Conservation (phyloP, 169 alveolate genomes). For the Eimeria praecox region DNA sequence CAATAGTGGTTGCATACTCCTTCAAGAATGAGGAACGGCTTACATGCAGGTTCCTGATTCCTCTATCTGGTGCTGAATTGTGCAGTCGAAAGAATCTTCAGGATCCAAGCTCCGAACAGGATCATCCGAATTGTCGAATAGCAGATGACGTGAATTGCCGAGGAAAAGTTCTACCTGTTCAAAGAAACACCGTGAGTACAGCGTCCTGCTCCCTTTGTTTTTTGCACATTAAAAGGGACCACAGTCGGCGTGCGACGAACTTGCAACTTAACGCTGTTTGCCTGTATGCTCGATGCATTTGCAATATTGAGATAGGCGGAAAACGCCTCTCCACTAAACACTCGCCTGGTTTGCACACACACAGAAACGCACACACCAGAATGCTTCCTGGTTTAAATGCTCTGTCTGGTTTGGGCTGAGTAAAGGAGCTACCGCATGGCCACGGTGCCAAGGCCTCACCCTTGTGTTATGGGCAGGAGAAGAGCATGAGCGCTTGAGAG, state of each 20-base stretch:
- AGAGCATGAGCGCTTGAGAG: conserved; percentile 74
- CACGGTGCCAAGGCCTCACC: conserved; percentile 35
- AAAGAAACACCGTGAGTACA: background rate
- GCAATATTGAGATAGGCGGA: conserved; percentile 78
- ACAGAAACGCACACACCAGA: background rate
- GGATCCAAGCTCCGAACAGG: conserved; percentile 70
- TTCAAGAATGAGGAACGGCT: background rate
- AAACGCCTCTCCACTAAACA: conserved; percentile 79
- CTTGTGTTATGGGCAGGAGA: conserved; percentile 76
- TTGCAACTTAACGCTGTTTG: conserved; percentile 72
- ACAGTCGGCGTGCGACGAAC: conserved; percentile 18
- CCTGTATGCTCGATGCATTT: conserved; percentile 68
- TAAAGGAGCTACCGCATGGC: background rate
- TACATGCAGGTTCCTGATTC: conserved; percentile 79
- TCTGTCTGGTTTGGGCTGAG: background rate
- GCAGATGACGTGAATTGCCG: conserved; percentile 53
- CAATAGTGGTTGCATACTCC: background rate
- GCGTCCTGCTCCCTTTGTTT: background rate
- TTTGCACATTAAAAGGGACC: background rate
- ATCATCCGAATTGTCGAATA: conserved; percentile 78
- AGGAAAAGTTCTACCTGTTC: conserved; percentile 75
- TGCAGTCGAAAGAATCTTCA: conserved; percentile 79
- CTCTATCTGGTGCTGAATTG: conserved; percentile 66
- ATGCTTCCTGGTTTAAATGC: background rate
- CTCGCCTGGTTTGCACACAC: conserved; percentile 43